Evolutionary conservation across 2,329 filamentous ascomycete genomes (phyloP), one percentile per base, ranked within the genome.

Genomic region (Hypoxylon sp.): DNA sequence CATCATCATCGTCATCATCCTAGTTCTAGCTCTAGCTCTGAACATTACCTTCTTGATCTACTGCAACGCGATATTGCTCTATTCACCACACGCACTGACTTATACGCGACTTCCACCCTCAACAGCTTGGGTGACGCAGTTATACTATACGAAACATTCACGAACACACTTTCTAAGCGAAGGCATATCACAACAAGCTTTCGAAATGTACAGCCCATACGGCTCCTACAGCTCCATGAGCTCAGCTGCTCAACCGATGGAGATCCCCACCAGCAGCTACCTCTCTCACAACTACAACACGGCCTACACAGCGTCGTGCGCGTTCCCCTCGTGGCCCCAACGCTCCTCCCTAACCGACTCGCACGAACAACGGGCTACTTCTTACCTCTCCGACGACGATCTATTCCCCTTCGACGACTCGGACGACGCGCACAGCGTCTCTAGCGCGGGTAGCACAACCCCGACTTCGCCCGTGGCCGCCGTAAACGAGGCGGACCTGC

Each of bases 371-470:
- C 82, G 83, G 65, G 83, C 86, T 17, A 84, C 85, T 2, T 86
- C 86, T 0, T 88, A 84, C 78, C 82, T 90, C 69, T 89, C 87
- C 45, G 88, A 90, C 80, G 88, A 90, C 79, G 88, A 90, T 73
- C 84, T 90, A 60, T 85, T 87, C 78, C 82, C 85, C 63, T 79
- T 82, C 75, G 82, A 84, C 71, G 68, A 82, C 70, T 84, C 86
- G 72, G 84, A 87, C 73, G 83, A 87, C 73, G 72, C 78, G 66
- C 80, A 78, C 77, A 85, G 82, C 77, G 78, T 84, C 56, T 83
- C 81, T 49, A 79, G 78, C 74, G 74, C 77, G 70, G 79, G 77
- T 68, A 82, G 81, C 79, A 78, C 80, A 73, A 76, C 78, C 2
- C 83, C 82, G 75, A 80, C 83, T 49, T 82, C 80, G 23, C 81